These are phyloP conservation scores for Ciborinia camelliae DNA, from an alignment of 2,329 filamentous ascomycete genomes.

Conservation along the genomic window DNA sequence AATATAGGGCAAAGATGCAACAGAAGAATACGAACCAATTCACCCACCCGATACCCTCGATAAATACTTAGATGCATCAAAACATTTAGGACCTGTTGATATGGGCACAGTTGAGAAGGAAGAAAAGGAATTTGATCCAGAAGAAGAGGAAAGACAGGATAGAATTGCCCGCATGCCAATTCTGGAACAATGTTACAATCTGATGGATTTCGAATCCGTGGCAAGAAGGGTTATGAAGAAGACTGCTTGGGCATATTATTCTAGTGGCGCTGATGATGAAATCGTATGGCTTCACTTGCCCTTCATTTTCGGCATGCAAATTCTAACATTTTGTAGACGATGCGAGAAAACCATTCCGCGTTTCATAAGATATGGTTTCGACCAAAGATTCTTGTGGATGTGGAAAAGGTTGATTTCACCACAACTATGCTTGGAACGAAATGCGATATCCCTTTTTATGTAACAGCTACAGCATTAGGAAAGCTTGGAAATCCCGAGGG, in stretches of 20 bases:
- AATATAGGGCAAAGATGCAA: conserved; percentile 77
- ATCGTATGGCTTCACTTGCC: conserved; percentile 54
- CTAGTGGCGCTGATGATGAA: conserved; percentile 85
- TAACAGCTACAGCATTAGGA: conserved; percentile 91
- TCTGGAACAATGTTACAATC: conserved; percentile 85
- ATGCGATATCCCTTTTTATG: conserved; percentile 85
- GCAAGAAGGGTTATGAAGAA: conserved; percentile 91
- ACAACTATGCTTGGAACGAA: conserved; percentile 94
- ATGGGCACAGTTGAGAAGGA: conserved; percentile 73
- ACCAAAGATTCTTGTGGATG: conserved; percentile 82
- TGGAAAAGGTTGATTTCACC: conserved; percentile 78
- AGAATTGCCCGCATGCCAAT: conserved; percentile 72
- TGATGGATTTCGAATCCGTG: conserved; percentile 94
- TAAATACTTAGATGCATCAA: conserved; percentile 77
- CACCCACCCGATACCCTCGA: conserved; percentile 83
- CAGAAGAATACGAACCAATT: conserved; percentile 87
- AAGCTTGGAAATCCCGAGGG: conserved; percentile 93
- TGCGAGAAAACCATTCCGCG: conserved; percentile 92
- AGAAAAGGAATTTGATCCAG: conserved; percentile 63
- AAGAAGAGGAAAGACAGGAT: conserved; percentile 71
- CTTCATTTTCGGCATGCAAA: neutral
- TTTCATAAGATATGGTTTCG: conserved; percentile 99
- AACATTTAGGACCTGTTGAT: conserved; percentile 86
- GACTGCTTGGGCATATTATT: conserved; percentile 97
- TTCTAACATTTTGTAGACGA: conserved; percentile 55